A percentile compares a stretch with the other conserved stretches of the same genome.
phyloP scores from a whole-genome alignment of 371 early-diverging fungal species.

The Rhizopus delemar region DNA sequence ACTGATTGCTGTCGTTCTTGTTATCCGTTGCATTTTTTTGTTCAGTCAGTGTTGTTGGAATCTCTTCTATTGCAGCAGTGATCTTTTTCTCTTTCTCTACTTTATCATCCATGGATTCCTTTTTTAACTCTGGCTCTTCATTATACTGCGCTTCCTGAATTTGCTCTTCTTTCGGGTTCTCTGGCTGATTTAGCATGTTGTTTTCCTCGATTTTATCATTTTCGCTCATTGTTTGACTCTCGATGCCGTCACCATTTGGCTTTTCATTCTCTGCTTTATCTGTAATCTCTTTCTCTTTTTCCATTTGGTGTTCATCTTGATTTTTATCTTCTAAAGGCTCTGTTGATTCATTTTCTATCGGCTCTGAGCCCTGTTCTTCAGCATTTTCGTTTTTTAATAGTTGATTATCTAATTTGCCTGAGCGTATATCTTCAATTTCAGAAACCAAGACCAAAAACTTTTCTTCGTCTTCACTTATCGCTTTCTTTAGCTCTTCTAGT shows the following conservation, averaged over 20 bases:
- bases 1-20: too few relatives aligned
- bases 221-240: too few relatives aligned
- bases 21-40: too few relatives aligned
- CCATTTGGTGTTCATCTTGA: not conserved
- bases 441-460: constrained; percentile 49
- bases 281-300: not conserved
- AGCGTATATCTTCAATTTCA: constrained; percentile 61
- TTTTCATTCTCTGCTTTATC: not conserved
- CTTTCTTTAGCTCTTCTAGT: constrained; percentile 56
- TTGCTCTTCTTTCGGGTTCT: not conserved
- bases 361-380: constrained; percentile 1
- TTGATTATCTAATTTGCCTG: constrained; percentile 61
- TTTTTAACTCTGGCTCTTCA: constrained; percentile 1
- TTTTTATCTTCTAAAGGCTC: constrained; percentile 5
- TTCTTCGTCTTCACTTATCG: constrained; percentile 57
- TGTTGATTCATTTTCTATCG: not conserved
- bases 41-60: not conserved
- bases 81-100: too few relatives aligned
- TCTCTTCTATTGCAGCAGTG: not conserved
- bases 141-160: not conserved
- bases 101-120: not conserved
- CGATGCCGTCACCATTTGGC: not conserved
- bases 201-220: too few relatives aligned
- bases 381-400: constrained; percentile 22
- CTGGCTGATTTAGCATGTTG: too few relatives aligned